Conservation (phyloP, 2,329 filamentous ascomycete species). For the Ceratocystis alfenasii region DNA sequence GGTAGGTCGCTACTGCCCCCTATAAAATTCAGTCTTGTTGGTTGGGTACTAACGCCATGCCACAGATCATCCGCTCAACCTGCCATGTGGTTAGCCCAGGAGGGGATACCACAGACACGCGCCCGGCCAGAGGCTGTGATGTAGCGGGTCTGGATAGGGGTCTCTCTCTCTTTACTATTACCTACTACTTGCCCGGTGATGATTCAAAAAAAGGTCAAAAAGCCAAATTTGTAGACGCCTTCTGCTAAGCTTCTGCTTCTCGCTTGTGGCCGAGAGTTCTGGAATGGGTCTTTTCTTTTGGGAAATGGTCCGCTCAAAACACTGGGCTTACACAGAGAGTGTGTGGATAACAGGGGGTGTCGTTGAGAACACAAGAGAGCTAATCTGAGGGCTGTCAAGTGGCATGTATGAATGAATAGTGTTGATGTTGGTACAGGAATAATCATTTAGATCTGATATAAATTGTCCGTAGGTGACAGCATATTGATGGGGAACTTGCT, state of each 20-base stretch:
- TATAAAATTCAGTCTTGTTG: not conserved
- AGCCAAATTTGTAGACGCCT: slow-evolving; percentile 44
- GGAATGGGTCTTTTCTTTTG: not conserved
- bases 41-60: too few species aligned
- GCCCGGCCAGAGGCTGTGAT: not conserved
- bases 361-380: slow-evolving; percentile 45
- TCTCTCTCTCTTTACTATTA: slow-evolving; percentile 2
- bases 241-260: not conserved
- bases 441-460: not conserved
- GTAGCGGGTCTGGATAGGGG: not conserved
- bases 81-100: not conserved
- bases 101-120: slow-evolving; percentile 10
- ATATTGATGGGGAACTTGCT: not conserved
- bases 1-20: slow-evolving; percentile 19
- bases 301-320: not conserved
- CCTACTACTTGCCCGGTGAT: slow-evolving; percentile 35
- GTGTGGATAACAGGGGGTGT: slow-evolving; percentile 29
- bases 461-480: not conserved
- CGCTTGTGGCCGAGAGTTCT: not conserved
- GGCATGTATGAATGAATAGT: slow-evolving; percentile 4
- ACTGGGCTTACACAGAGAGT: not conserved
- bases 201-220: slow-evolving; percentile 39
- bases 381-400: slow-evolving; percentile 40
- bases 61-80: not conserved
- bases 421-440: not conserved